Evolutionary conservation across 1,139 yeast genomes (phyloP).

Genomic region (Taiozyma sp.): DNA sequence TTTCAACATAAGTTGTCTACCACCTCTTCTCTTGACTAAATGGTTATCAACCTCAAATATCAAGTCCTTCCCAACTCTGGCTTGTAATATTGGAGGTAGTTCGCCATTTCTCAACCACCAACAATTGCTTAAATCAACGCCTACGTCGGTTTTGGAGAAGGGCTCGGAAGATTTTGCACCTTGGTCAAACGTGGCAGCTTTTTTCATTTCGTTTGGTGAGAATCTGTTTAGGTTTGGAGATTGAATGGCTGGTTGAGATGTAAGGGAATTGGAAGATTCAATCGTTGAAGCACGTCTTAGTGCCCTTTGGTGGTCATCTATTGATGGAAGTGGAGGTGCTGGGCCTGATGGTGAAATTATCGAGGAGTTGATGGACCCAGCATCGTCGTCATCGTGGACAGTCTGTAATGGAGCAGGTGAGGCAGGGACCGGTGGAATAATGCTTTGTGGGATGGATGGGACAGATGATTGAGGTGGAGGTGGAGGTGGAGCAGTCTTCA

Average conservation of each 20-base stretch:
- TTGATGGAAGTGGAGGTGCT: neutral
- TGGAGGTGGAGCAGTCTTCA: slow-evolving; percentile 15
- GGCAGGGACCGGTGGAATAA: slow-evolving; percentile 5
- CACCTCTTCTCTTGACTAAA: slow-evolving; percentile 51
- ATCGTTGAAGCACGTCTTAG: slow-evolving; percentile 1
- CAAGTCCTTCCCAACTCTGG: slow-evolving; percentile 41
- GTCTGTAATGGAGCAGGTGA: neutral
- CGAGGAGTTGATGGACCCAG: slow-evolving; percentile 7
- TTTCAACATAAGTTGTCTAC: slow-evolving; percentile 42
- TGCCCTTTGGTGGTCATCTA: neutral
- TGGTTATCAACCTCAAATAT: slow-evolving; percentile 64
- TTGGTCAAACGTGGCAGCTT: slow-evolving; percentile 22
- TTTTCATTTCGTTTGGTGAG: slow-evolving; percentile 5
- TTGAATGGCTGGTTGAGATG: slow-evolving; percentile 9
- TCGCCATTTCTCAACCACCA: slow-evolving; percentile 63
- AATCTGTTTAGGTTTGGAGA: slow-evolving; percentile 6
- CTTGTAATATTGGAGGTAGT: slow-evolving; percentile 51
- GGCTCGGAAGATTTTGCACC: slow-evolving; percentile 18
- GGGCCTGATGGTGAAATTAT: slow-evolving; percentile 1
- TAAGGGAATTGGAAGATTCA: slow-evolving; percentile 1
- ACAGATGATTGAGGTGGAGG: slow-evolving; percentile 12
- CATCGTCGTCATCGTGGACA: slow-evolving; percentile 3
- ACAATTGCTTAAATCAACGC: slow-evolving; percentile 27
- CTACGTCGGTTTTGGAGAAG: slow-evolving; percentile 6
- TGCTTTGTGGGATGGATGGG: neutral